Evolutionary conservation across 208 protist genomes (phyloP), one percentile per base, ranked within the genome.

Genomic region (Porcisia deanei): DNA sequence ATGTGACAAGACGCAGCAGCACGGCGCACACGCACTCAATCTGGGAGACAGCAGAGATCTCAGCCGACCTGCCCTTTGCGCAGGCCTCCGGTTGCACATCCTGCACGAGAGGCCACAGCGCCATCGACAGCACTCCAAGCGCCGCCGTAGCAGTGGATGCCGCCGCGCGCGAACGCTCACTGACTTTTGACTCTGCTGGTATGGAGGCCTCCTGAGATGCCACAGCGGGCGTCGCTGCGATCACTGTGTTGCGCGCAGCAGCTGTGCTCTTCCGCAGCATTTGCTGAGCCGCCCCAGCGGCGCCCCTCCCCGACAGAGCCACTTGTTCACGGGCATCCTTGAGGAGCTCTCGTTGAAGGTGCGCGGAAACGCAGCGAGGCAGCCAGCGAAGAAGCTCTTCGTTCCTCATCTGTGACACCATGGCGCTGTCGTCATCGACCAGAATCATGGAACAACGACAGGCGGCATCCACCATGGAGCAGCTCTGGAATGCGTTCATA

Each of bases 11-110:
- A 20, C 63, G 63, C 41, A 67, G 63, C 63, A 67, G 41, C 37
- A 67, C 41, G 63, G 63, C 63, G 14, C 63, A 67, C 63, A 67
- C 63, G 22, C 63, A 47, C 63, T 67, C 41, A 8, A 67, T 20
- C 22, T 49, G 63, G 39, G 20, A 30, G 39, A 30, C 18, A 9
- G 34, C 63, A 67, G 18, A 67, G 2, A 37, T 30, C 39, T 49
- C 63, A 10, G 41, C 3, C 22, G 41, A 4, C 0, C 9, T 47
- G 63, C 63, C 22, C 4, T 9, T 10, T 47, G 63, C 6, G 39
- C 25, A n/a, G 34, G 22, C 4, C 25, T 37, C 63, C 41, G 63
- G 9, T 5, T 67, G 18, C 25, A 43, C 9, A 52, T 67, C 63
- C 63, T 67, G 63, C 18, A 67, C 63, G 22, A 67, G 63, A 52